These are phyloP conservation scores for Ogataea methanolica DNA, from an alignment of 805 yeast genomes.

Conservation along the genomic window DNA sequence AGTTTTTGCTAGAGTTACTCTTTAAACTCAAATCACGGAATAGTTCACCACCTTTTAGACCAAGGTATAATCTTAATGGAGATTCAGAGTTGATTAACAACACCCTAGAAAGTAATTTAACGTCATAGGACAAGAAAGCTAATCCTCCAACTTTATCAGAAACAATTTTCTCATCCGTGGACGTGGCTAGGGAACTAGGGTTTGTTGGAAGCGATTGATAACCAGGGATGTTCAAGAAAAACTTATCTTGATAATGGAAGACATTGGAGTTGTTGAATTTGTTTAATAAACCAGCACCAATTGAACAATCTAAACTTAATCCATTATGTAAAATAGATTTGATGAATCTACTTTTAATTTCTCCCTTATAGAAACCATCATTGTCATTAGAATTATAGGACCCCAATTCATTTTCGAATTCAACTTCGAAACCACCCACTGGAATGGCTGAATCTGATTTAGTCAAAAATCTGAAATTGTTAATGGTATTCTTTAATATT, in stretches of 20 bases:
- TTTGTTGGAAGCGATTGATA: background rate
- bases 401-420: slow-evolving; percentile 41
- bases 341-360: slow-evolving; percentile 27
- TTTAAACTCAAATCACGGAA: slow-evolving; percentile 19
- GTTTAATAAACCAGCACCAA: slow-evolving; percentile 53
- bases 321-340: slow-evolving; percentile 39
- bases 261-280: slow-evolving; percentile 29
- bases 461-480: slow-evolving; percentile 37
- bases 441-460: slow-evolving; percentile 37
- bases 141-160: slow-evolving; percentile 16
- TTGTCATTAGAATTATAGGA: slow-evolving; percentile 12
- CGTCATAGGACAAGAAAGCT: slow-evolving; percentile 25
- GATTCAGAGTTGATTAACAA: slow-evolving; percentile 47
- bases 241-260: slow-evolving; percentile 71
- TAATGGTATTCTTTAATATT: slow-evolving; percentile 30
- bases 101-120: slow-evolving; percentile 46
- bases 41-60: slow-evolving; percentile 63
- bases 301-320: slow-evolving; percentile 45
- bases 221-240: slow-evolving; percentile 50
- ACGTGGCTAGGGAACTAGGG: background rate
- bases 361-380: slow-evolving; percentile 35
- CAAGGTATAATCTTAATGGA: slow-evolving; percentile 59
- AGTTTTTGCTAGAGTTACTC: background rate
- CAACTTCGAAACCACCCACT: slow-evolving; percentile 37
- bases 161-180: background rate